Conservation (phyloP, 768 basidiomycete genomes). For the Phylloporus sp. region DNA sequence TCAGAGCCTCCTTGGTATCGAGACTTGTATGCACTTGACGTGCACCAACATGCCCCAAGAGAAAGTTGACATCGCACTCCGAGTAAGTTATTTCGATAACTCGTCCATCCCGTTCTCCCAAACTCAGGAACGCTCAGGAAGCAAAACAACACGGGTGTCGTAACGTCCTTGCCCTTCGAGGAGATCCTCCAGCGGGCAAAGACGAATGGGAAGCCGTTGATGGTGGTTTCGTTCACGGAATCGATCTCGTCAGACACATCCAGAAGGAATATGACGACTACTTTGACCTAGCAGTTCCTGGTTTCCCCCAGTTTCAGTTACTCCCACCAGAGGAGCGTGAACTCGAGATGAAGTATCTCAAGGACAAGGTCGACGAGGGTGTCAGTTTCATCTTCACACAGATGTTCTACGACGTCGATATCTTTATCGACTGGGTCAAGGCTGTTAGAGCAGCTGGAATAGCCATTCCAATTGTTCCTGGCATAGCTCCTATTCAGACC, state of each 20-base stretch:
- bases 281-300: slow-evolving; percentile 92
- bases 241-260: slow-evolving; percentile 90
- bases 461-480: slow-evolving; percentile 84
- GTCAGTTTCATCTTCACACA: slow-evolving; percentile 95
- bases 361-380: slow-evolving; percentile 88
- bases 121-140: slow-evolving; percentile 48
- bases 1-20: slow-evolving; percentile 86
- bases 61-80: slow-evolving; percentile 88
- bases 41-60: slow-evolving; percentile 98
- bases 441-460: slow-evolving; percentile 80
- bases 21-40: slow-evolving; percentile 98
- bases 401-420: slow-evolving; percentile 92
- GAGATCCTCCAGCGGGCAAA: slow-evolving; percentile 85
- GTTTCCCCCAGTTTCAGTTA: slow-evolving; percentile 80
- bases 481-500: slow-evolving; percentile 93
- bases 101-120: background rate
- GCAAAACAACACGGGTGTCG: slow-evolving; percentile 86
- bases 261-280: slow-evolving; percentile 79
- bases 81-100: slow-evolving; percentile 45
- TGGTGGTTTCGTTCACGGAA: slow-evolving; percentile 84
- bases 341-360: slow-evolving; percentile 78
- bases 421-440: slow-evolving; percentile 91
- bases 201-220: slow-evolving; percentile 91
- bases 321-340: slow-evolving; percentile 70
- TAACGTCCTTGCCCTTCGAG: slow-evolving; percentile 89